Evolutionary conservation across 2,329 filamentous ascomycete genomes (phyloP).

Genomic region (Colletotrichum aenigma): DNA sequence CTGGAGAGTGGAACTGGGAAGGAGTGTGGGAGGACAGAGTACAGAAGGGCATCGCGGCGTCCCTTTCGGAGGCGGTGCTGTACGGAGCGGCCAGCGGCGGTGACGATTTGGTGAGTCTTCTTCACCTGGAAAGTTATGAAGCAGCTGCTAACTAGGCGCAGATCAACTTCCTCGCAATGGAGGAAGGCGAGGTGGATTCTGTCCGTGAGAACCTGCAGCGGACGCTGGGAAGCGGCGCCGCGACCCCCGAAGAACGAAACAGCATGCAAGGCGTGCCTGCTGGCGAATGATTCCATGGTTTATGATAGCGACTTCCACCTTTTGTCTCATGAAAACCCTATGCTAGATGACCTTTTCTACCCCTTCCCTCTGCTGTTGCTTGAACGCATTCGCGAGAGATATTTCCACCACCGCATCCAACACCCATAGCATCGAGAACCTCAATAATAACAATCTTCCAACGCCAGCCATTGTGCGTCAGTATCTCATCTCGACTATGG

Average conservation of each 20-base stretch:
- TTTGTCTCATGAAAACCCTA: slow-evolving; percentile 8
- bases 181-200: slow-evolving; percentile 60
- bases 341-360: not conserved
- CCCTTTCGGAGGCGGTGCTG: slow-evolving; percentile 78
- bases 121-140: not conserved
- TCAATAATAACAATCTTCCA: slow-evolving; percentile 3
- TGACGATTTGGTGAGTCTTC: slow-evolving; percentile 20
- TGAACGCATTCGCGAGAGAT: not conserved
- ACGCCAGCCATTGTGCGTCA: not conserved
- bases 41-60: slow-evolving; percentile 76
- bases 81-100: slow-evolving; percentile 68
- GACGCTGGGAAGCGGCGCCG: slow-evolving; percentile 42
- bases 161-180: slow-evolving; percentile 72
- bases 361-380: not conserved
- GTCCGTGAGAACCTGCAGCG: slow-evolving; percentile 64
- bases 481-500: not conserved
- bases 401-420: not conserved
- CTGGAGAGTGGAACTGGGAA: slow-evolving; percentile 96
- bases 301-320: slow-evolving; percentile 9
- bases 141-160: slow-evolving; percentile 30
- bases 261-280: slow-evolving; percentile 14
- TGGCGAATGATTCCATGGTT: slow-evolving; percentile 2
- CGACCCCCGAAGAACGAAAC: slow-evolving; percentile 22
- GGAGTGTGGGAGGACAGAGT: slow-evolving; percentile 95
- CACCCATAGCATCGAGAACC: not conserved